phyloP scores from a whole-genome alignment of 73 alveolate species.

The Vitrella brassicaformis region DNA sequence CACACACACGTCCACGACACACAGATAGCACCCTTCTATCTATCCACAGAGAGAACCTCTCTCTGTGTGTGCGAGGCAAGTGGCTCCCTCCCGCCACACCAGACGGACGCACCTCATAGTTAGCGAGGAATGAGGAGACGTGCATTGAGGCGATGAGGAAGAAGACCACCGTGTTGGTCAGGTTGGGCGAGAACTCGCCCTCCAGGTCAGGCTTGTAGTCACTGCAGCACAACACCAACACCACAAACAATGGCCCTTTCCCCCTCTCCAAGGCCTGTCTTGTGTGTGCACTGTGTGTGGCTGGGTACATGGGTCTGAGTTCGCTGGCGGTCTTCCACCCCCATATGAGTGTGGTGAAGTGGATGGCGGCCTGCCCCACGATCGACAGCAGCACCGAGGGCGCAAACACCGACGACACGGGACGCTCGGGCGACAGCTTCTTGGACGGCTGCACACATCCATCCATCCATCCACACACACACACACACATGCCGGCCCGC shows the following conservation, averaged over 20 bases:
- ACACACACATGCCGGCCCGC: too few relatives aligned
- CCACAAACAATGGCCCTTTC: too few relatives aligned
- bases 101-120: conserved; percentile 47
- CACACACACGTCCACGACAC: background rate
- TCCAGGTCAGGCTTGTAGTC: conserved; percentile 42
- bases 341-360: too few relatives aligned
- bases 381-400: too few relatives aligned
- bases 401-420: too few relatives aligned
- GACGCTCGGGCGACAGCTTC: too few relatives aligned
- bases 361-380: too few relatives aligned
- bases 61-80: conserved; percentile 47
- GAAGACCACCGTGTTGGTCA: conserved; percentile 68
- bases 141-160: conserved; percentile 57
- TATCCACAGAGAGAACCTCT: background rate
- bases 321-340: conserved; percentile 31
- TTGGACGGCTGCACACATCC: too few relatives aligned
- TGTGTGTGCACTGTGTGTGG: too few relatives aligned
- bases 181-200: conserved; percentile 78
- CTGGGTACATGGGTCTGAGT: conserved; percentile 56
- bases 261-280: conserved; percentile 38
- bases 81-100: conserved; percentile 43
- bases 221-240: too few relatives aligned
- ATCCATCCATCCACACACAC: too few relatives aligned
- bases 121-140: conserved; percentile 71
- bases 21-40: background rate